A percentile compares a stretch with the other conserved stretches of the same genome.
Evolutionary conservation across 768 basidiomycete genomes (phyloP).

Genomic region (Agrocybe praecox): DNA sequence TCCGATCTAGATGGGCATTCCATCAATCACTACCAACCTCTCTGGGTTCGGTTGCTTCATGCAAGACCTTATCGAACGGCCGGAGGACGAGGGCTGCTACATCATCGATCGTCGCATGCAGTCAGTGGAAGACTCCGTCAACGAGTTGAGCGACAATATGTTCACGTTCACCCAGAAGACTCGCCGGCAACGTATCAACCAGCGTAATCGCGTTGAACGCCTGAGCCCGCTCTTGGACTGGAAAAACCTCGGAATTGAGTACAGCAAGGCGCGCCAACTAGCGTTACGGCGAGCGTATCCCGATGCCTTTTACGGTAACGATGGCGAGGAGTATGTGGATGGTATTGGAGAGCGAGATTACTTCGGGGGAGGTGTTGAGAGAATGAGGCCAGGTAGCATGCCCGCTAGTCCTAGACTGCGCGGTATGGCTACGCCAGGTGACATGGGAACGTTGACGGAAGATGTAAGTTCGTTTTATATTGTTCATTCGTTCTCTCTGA

Average conservation of each 20-base stretch:
- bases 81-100: slow-evolving; percentile 94
- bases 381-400: slow-evolving; percentile 71
- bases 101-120: slow-evolving; percentile 92
- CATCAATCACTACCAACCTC: slow-evolving; percentile 95
- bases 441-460: slow-evolving; percentile 88
- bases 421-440: slow-evolving; percentile 90
- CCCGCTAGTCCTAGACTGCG: slow-evolving; percentile 88
- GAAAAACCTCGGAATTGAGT: slow-evolving; percentile 98
- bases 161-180: slow-evolving; percentile 79
- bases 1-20: slow-evolving; percentile 86
- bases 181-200: slow-evolving; percentile 96
- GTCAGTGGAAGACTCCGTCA: slow-evolving; percentile 90
- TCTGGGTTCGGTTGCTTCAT: slow-evolving; percentile 99
- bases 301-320: slow-evolving; percentile 78
- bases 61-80: slow-evolving; percentile 95
- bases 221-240: slow-evolving; percentile 93
- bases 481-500: background rate
- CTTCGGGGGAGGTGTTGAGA: slow-evolving; percentile 66
- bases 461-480: slow-evolving; percentile 49
- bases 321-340: slow-evolving; percentile 44
- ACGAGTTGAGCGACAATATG: slow-evolving; percentile 77
- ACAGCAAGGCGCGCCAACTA: slow-evolving; percentile 92
- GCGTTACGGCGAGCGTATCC: slow-evolving; percentile 94
- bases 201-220: slow-evolving; percentile 96
- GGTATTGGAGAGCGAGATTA: slow-evolving; percentile 39